Base-by-base conservation (phyloP, 257 asterid genomes). In the Lycium barbarum region DNA sequence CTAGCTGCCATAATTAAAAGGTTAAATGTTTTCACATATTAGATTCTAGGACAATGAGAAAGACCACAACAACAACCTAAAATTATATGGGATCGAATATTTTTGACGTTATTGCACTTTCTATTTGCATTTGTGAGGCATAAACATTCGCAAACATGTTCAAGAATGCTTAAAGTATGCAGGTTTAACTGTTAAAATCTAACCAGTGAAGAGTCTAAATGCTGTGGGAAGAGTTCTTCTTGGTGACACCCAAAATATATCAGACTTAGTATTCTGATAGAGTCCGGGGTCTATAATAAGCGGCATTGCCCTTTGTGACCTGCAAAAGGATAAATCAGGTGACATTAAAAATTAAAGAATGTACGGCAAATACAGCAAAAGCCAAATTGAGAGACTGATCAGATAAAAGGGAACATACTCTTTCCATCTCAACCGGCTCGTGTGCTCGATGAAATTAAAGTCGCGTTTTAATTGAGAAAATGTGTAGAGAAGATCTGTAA, bases 281-380 rank as follows among this genome's bases (percentile, higher is more conserved):
- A 94, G 97, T 83, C 98, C 98, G 15, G 98, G 97, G 86, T 93
- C 97, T 68, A 94, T 80, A 43, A 94, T 92, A 88, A 94, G 85
- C 3, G 98, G 98, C 98, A 91, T 92, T 73, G 96, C 98, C 87
- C 98, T 89, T 18, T 89, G 88, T 80, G 83, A 14, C 82, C 98
- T 93, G 90, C 74, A 92, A 81, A 66, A 73, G 79, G 84, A 83
- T 26, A 47, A 33, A 53, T 51, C 76, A 18, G 38, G 36, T 18
- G 7, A 10, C 62, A 61, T 71, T 26, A 47, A 53, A 58, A 71
- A 22, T 55, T 47, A 8, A 53, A 1, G 47, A 51, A 14, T 3
- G 82, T 22, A 51, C 82, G 3, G 18, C 1, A 26, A 26, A 76
- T 22, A 51, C 63, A 51, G 14, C 20, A 7, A 51, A 2, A 51